Conservation (phyloP, 2,329 filamentous ascomycete species). For the Xylaria arbuscula region DNA sequence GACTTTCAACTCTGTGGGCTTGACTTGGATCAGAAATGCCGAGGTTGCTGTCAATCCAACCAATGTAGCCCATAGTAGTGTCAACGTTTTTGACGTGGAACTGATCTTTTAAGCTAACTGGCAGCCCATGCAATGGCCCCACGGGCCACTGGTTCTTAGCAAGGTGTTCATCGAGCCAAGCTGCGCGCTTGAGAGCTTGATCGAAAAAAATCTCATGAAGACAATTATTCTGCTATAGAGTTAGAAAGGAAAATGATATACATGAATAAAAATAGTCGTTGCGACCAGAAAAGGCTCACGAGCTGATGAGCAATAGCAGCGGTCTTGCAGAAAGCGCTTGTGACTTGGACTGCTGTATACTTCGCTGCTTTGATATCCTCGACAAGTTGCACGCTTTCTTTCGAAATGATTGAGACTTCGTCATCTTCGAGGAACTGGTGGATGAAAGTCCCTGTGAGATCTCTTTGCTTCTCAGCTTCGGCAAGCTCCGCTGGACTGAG, state of each 20-base stretch:
- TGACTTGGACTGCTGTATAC: conserved; percentile 43
- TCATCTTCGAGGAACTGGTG: conserved; percentile 36
- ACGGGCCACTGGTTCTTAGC: conserved; percentile 52
- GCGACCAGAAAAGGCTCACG: conserved; percentile 34
- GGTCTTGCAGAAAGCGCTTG: conserved; percentile 61
- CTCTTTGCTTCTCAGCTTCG: conserved; percentile 29
- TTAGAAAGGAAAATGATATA: background rate
- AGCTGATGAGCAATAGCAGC: conserved; percentile 62
- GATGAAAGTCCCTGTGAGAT: conserved; percentile 36
- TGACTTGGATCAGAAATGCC: conserved; percentile 50
- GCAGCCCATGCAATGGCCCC: conserved; percentile 53
- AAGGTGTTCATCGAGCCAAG: conserved; percentile 55
- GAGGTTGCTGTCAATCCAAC: conserved; percentile 51
- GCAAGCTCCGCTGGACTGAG: conserved; percentile 28
- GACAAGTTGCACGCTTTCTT: conserved; percentile 36
- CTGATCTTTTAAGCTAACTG: conserved; percentile 46
- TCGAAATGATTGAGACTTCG: conserved; percentile 34
- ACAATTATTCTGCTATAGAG: conserved; percentile 40
- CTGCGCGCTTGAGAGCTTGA: conserved; percentile 48
- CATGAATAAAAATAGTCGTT: background rate
- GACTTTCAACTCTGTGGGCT: conserved; percentile 29
- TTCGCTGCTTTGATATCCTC: conserved; percentile 39
- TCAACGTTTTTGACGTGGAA: conserved; percentile 44
- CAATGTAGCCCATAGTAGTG: conserved; percentile 44
- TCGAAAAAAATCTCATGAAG: conserved; percentile 49